Evolutionary conservation across 2,329 filamentous ascomycete species (phyloP).

Genomic region (Colletotrichum camelliae): DNA sequence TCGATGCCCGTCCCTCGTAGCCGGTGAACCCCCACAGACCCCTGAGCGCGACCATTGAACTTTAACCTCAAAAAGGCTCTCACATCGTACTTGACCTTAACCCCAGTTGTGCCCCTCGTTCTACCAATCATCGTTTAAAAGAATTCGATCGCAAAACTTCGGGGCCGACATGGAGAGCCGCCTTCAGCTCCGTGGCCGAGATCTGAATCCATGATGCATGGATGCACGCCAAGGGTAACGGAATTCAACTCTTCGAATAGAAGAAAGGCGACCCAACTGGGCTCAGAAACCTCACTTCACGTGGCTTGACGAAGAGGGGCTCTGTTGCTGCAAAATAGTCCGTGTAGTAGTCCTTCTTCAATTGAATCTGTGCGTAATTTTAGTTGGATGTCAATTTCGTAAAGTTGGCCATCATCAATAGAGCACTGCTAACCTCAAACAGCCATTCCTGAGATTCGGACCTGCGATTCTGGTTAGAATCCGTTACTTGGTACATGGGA

Average conservation of each 20-base stretch:
- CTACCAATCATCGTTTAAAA: background rate
- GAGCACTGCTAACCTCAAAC: background rate
- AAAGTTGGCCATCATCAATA: accelerated
- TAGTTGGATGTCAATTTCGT: background rate
- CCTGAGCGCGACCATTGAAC: background rate
- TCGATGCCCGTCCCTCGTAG: background rate
- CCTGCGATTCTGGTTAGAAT: background rate
- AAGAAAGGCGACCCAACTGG: background rate
- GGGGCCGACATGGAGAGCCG: background rate
- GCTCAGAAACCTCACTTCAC: background rate
- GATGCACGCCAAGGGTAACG: background rate
- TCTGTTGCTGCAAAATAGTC: background rate
- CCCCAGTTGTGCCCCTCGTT: no score
- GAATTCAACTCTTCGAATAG: background rate
- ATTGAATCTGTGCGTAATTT: background rate
- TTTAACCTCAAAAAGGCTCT: background rate
- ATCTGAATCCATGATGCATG: background rate
- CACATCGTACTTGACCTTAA: background rate
- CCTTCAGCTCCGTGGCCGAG: background rate
- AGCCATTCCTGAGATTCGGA: background rate
- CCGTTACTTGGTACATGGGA: background rate
- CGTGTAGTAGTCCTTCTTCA: background rate
- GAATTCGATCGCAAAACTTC: background rate
- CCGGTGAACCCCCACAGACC: background rate
- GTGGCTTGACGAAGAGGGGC: background rate